phyloP scores from a whole-genome alignment of 2,329 filamentous ascomycete species.

The Colletotrichum kahawae region DNA sequence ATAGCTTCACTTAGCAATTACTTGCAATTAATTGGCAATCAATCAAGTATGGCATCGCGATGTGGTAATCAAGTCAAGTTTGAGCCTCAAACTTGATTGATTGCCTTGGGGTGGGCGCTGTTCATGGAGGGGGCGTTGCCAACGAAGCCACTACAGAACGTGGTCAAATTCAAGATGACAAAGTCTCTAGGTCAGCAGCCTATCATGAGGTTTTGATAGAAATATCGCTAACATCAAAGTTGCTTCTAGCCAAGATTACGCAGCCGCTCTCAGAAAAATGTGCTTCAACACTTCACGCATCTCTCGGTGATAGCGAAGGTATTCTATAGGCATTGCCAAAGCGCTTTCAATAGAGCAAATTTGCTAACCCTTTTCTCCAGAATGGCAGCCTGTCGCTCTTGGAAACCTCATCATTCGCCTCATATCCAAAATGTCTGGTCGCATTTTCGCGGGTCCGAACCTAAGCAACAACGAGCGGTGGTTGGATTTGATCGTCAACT shows the following conservation, averaged over 20 bases:
- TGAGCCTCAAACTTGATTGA: too few species aligned
- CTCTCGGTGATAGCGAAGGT: not conserved
- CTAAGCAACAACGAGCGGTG: not conserved
- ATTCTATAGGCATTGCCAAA: not conserved
- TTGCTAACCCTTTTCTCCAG: not conserved
- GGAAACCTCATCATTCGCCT: not conserved
- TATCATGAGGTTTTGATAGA: not conserved
- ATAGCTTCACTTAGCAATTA: too few species aligned
- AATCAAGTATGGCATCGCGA: too few species aligned
- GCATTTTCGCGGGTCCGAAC: not conserved
- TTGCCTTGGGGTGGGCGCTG: too few species aligned
- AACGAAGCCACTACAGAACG: not conserved
- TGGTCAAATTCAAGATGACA: not conserved
- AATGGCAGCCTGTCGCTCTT: not conserved
- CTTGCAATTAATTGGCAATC: too few species aligned
- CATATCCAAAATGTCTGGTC: not conserved
- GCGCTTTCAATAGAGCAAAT: not conserved
- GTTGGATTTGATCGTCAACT: not conserved
- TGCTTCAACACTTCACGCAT: not conserved
- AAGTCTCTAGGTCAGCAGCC: not conserved
- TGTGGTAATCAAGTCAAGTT: too few species aligned
- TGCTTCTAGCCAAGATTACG: not conserved
- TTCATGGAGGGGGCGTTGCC: not conserved
- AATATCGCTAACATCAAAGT: not conserved
- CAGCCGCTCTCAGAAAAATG: not conserved